Conservation (phyloP, 306 rosid species). For the Sindora glabra region DNA sequence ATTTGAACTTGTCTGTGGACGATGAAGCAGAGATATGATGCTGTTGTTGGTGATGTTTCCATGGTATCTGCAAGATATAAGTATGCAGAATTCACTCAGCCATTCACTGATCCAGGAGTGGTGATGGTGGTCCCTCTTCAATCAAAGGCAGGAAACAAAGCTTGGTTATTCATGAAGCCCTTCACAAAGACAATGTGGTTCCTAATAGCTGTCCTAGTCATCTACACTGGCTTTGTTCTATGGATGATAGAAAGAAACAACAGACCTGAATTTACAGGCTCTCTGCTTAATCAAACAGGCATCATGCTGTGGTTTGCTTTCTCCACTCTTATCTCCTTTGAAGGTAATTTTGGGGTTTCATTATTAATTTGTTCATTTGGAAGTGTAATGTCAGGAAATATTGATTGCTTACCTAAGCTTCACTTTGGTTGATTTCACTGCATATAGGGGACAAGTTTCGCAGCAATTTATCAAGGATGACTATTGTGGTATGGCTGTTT, state of each 20-base stretch:
- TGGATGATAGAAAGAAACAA: slow-evolving; percentile 35
- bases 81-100: slow-evolving; percentile 25
- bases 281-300: slow-evolving; percentile 21
- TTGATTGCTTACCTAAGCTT: neutral
- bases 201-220: slow-evolving; percentile 7
- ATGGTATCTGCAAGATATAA: slow-evolving; percentile 3
- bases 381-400: neutral
- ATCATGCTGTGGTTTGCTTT: slow-evolving; percentile 23
- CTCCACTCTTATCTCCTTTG: slow-evolving; percentile 34
- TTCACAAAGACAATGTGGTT: slow-evolving; percentile 33
- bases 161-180: slow-evolving; percentile 28
- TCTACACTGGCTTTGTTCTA: slow-evolving; percentile 34
- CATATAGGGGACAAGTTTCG: slow-evolving; percentile 21
- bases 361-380: neutral
- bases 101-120: slow-evolving; percentile 29
- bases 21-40: slow-evolving; percentile 17
- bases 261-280: slow-evolving; percentile 9
- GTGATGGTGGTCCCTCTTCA: slow-evolving; percentile 28
- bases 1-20: neutral
- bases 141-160: neutral
- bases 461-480: slow-evolving; percentile 31
- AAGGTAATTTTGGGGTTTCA: slow-evolving; percentile 11
- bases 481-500: slow-evolving; percentile 34
- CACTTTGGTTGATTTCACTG: too few species aligned
- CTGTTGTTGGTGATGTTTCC: slow-evolving; percentile 35